Base-by-base conservation (phyloP, 768 basidiomycete species). In the Lactarius indigo region DNA sequence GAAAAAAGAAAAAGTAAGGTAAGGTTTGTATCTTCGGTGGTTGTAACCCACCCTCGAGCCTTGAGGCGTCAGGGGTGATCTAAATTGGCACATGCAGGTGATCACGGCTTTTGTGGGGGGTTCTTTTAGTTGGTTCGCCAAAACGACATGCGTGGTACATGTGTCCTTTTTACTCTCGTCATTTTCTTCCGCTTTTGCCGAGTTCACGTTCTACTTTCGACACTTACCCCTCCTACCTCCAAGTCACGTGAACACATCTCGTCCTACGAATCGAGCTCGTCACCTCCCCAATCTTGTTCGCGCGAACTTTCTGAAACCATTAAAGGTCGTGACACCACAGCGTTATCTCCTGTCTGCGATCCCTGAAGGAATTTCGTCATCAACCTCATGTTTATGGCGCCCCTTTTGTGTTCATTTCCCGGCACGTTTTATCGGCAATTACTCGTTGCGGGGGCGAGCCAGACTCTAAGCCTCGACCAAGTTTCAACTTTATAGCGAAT, bases 1-100 rank as follows among this genome's bases (percentile, higher is more conserved):
- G 84, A 56, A 90, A 87, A 80, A 90, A 87, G 80, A 87, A 84
- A 78, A 88, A 85, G 79, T 89, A 82, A 58, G 18, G 66, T 63
- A 64, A 68, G 39, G 66, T 42, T 55, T 33, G 23, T 15, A 55
- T 61, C 59, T 33, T 61, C 41, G 17, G 57, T 63, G 61, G 61
- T 44, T 17, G 66, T 55, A 23, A n/a, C 59, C 41, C 58, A 44
- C 55, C 52, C 58, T 55, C 58, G 37, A 15, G 17, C 66, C 66
- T 59, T 62, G 66, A 68, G 62, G 66, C 61, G 13, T 68, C 66
- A 64, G 66, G 66, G 61, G 61, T 60, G 66, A 68, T 68, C 66
- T 64, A 64, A 68, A 68, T 55, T 52, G 58, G 50, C 66, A 63
- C 33, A 58, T 66, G 50, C 65, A 63, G 65, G 62, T 54, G 39